Conservation (phyloP, 2,329 filamentous ascomycete species). For the Diaporthe citri region DNA sequence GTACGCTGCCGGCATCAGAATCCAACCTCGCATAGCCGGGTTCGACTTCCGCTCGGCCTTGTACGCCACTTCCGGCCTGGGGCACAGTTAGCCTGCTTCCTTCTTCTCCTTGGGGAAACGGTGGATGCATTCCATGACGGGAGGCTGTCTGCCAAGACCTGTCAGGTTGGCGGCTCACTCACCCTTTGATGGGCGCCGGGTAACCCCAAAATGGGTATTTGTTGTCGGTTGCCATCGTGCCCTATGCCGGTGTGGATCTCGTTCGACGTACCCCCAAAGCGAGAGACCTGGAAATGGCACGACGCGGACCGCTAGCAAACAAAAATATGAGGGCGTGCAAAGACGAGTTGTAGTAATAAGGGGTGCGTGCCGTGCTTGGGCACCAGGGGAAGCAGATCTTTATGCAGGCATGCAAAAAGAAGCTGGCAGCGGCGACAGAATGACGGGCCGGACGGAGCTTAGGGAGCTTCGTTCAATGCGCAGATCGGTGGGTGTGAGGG, state of each 20-base stretch:
- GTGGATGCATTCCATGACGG: background rate
- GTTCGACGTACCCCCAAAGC: background rate
- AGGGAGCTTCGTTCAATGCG: constrained; percentile 27
- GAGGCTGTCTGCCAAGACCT: background rate
- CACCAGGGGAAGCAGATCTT: constrained; percentile 26
- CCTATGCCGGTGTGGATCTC: background rate
- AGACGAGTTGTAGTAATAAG: background rate
- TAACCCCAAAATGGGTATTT: constrained; percentile 38
- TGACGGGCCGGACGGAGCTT: background rate
- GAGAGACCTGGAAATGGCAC: background rate
- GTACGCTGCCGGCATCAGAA: constrained; percentile 65
- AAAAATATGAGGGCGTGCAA: background rate
- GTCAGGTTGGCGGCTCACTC: constrained; percentile 27
- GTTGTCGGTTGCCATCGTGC: constrained; percentile 36
- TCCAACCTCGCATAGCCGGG: constrained; percentile 68
- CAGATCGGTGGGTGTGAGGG: constrained; percentile 19
- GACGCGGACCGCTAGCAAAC: background rate
- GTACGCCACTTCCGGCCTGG: constrained; percentile 56
- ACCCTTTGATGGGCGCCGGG: constrained; percentile 38
- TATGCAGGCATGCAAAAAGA: constrained; percentile 20
- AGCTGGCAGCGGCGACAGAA: background rate
- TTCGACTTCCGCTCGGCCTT: constrained; percentile 63
- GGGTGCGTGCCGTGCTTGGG: background rate
- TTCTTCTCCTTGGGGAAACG: background rate
- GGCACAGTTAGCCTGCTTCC: constrained; percentile 31